phyloP scores from a whole-genome alignment of 2,329 filamentous ascomycete genomes.

The Elsinoe arachidis region DNA sequence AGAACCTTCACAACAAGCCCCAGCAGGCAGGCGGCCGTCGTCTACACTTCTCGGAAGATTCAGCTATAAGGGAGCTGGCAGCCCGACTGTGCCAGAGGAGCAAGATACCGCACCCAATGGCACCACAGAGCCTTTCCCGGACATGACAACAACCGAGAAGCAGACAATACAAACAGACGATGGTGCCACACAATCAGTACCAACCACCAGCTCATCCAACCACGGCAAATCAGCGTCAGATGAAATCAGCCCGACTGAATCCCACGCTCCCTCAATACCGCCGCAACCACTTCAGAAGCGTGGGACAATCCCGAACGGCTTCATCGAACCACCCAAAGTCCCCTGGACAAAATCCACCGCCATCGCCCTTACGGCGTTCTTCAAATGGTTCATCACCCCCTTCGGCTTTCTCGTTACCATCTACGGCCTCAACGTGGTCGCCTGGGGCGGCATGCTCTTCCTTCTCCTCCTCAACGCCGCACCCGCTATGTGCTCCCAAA shows the following conservation, averaged over 20 bases:
- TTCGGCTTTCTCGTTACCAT: slow-evolving; percentile 68
- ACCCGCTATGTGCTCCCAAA: slow-evolving; percentile 59
- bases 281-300: background rate
- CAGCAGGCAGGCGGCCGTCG: background rate
- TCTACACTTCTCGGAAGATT: slow-evolving; percentile 14
- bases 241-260: background rate
- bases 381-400: slow-evolving; percentile 65
- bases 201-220: background rate
- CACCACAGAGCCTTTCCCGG: slow-evolving; percentile 13
- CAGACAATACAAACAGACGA: background rate
- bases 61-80: slow-evolving; percentile 15
- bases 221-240: background rate
- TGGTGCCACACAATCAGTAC: slow-evolving; percentile 3
- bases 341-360: slow-evolving; percentile 51
- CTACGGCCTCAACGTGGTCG: slow-evolving; percentile 74
- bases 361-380: slow-evolving; percentile 54
- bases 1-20: slow-evolving; percentile 8
- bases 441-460: slow-evolving; percentile 89
- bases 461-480: slow-evolving; percentile 68
- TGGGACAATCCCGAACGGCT: slow-evolving; percentile 27
- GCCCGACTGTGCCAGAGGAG: slow-evolving; percentile 14
- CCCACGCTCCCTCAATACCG: background rate
- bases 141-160: slow-evolving; percentile 7
- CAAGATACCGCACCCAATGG: slow-evolving; percentile 8
- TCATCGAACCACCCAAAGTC: slow-evolving; percentile 35